Evolutionary conservation across 805 yeast genomes (phyloP).

Genomic region (Sugiyamaella boreocaroliniensis): DNA sequence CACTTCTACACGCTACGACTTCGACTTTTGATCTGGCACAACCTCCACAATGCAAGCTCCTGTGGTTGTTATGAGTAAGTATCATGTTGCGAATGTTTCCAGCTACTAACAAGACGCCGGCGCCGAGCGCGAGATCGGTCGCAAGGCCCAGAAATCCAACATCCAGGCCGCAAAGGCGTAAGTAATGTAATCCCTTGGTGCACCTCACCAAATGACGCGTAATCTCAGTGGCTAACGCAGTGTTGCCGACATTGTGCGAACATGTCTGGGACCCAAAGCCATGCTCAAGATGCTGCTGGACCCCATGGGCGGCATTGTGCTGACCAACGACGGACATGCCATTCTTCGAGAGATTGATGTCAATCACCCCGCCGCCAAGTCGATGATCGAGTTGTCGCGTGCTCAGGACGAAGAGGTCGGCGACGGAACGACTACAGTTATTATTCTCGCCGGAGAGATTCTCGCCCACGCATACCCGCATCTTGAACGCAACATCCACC

Average conservation of each 20-base stretch:
- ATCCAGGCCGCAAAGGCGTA: constrained; percentile 97
- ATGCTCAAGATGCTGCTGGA: constrained; percentile 97
- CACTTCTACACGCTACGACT: background rate
- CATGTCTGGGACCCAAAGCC: constrained; percentile 98
- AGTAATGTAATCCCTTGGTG: constrained; percentile 9
- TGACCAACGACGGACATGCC: constrained; percentile 98
- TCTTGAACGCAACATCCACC: constrained; percentile 88
- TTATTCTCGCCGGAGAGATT: constrained; percentile 94
- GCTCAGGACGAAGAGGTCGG: constrained; percentile 99
- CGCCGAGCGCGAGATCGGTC: constrained; percentile 90
- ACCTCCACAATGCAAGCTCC: constrained; percentile 63
- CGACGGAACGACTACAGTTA: constrained; percentile 97
- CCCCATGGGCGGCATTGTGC: constrained; percentile 88
- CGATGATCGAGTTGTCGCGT: constrained; percentile 93
- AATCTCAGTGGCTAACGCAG: constrained; percentile 9
- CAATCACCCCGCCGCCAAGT: constrained; percentile 98
- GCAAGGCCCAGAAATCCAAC: constrained; percentile 94
- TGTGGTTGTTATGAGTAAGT: constrained; percentile 63
- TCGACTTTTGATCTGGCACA: background rate
- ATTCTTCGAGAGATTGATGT: constrained; percentile 78
- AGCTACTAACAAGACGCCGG: constrained; percentile 47
- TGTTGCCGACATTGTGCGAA: constrained; percentile 93
- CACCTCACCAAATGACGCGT: background rate
- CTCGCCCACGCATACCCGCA: constrained; percentile 92
- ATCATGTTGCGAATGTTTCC: background rate